Evolutionary conservation across 2,329 filamentous ascomycete species (phyloP).

Genomic region (Botrytis byssoidea): DNA sequence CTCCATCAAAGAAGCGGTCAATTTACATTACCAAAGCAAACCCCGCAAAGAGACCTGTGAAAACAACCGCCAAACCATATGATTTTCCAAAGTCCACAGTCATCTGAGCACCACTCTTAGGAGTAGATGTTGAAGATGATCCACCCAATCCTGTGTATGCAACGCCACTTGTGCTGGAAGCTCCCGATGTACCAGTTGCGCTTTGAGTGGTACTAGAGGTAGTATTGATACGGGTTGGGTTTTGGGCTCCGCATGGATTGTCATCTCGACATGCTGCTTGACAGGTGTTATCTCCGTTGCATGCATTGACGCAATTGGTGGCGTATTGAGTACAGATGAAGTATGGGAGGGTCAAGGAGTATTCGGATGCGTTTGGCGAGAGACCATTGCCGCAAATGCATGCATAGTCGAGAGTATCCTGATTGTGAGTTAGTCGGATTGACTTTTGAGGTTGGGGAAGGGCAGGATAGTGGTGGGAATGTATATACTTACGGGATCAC

Average conservation of each 20-base stretch:
- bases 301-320: slow-evolving; percentile 62
- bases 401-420: slow-evolving; percentile 63
- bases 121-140: slow-evolving; percentile 29
- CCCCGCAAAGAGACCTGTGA: slow-evolving; percentile 55
- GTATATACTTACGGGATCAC: slow-evolving; percentile 57
- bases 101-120: slow-evolving; percentile 38
- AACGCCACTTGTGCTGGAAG: slow-evolving; percentile 32
- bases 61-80: slow-evolving; percentile 55
- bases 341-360: slow-evolving; percentile 75
- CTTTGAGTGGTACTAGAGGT: slow-evolving; percentile 44
- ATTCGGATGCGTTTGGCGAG: slow-evolving; percentile 71
- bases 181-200: slow-evolving; percentile 43
- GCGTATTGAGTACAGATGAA: slow-evolving; percentile 72
- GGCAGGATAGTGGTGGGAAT: neutral
- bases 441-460: neutral
- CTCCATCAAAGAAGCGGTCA: neutral
- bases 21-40: slow-evolving; percentile 54
- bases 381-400: slow-evolving; percentile 69
- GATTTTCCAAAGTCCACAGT: slow-evolving; percentile 53
- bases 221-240: slow-evolving; percentile 62
- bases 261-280: slow-evolving; percentile 59
- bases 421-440: slow-evolving; percentile 1
- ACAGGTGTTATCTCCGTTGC: slow-evolving; percentile 58
- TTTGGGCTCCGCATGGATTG: slow-evolving; percentile 69
- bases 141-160: slow-evolving; percentile 47